Conservation (phyloP, 257 asterid species). For the Salvia miltiorrhiza region DNA sequence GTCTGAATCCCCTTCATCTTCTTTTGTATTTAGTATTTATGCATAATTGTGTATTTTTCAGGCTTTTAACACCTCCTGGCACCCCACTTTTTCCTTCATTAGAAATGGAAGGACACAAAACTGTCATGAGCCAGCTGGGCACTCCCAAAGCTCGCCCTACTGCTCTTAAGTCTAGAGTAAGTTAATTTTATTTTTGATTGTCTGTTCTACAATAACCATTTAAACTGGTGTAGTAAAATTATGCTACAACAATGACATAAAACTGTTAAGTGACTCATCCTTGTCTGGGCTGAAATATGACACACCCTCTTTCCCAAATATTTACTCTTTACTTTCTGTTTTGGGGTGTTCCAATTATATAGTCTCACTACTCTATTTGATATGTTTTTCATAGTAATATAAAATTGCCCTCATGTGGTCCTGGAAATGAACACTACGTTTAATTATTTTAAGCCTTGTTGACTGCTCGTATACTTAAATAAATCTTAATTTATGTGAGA, state of each 20-base stretch:
- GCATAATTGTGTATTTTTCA: slow-evolving; percentile 33
- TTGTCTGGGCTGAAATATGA: not conserved
- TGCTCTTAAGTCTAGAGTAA: slow-evolving; percentile 85
- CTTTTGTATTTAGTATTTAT: slow-evolving; percentile 6
- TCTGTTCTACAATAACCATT: not conserved
- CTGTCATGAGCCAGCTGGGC: slow-evolving; percentile 73
- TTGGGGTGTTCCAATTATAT: not conserved
- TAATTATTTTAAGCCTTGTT: not conserved
- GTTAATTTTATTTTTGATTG: slow-evolving; percentile 24
- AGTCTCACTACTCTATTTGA: not conserved
- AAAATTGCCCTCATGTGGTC: not conserved
- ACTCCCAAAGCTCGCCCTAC: slow-evolving; percentile 83
- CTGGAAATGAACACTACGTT: not conserved
- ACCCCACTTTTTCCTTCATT: slow-evolving; percentile 98
- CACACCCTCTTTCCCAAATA: not conserved
- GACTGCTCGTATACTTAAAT: not conserved
- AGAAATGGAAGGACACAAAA: slow-evolving; percentile 85
- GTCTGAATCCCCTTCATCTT: not conserved
- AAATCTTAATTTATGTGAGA: not conserved
- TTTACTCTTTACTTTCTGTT: not conserved
- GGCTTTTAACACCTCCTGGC: slow-evolving; percentile 99
- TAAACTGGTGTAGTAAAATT: not conserved
- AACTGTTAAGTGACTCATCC: not conserved
- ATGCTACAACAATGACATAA: not conserved
- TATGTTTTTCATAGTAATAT: not conserved